Conservation (phyloP, 2,329 filamentous ascomycete genomes). For the Penicillium hordei region DNA sequence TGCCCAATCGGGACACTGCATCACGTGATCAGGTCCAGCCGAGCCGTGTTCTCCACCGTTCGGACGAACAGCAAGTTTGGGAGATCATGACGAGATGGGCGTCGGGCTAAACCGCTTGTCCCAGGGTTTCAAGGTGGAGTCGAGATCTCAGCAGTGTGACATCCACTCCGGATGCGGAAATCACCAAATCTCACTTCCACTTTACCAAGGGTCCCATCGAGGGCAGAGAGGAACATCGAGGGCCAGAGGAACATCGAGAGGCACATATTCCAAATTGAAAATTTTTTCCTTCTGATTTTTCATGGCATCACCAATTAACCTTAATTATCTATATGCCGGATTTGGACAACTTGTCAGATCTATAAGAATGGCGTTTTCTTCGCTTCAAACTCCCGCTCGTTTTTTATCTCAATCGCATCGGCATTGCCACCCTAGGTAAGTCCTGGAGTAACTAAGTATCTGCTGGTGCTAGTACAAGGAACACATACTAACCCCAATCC, state of each 20-base stretch:
- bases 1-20: constrained; percentile 11
- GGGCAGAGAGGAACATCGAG: constrained; percentile 15
- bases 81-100: background rate
- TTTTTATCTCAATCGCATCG: constrained; percentile 9
- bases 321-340: constrained; percentile 15
- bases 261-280: constrained; percentile 10
- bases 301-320: constrained; percentile 21
- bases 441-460: background rate
- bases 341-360: constrained; percentile 16
- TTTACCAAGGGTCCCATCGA: constrained; percentile 13
- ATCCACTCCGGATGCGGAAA: constrained; percentile 28
- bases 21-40: constrained; percentile 11
- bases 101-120: background rate
- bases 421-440: constrained; percentile 12
- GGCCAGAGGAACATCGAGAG: constrained; percentile 16
- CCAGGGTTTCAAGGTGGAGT: constrained; percentile 1
- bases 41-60: background rate
- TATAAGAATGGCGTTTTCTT: constrained; percentile 22
- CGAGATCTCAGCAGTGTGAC: constrained; percentile 16
- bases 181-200: constrained; percentile 5
- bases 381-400: background rate
- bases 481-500: constrained; percentile 4
- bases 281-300: background rate
- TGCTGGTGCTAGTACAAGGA: background rate
- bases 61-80: background rate